Evolutionary conservation across 2,329 filamentous ascomycete genomes (phyloP).

Genomic region (Raffaelea albimanens): DNA sequence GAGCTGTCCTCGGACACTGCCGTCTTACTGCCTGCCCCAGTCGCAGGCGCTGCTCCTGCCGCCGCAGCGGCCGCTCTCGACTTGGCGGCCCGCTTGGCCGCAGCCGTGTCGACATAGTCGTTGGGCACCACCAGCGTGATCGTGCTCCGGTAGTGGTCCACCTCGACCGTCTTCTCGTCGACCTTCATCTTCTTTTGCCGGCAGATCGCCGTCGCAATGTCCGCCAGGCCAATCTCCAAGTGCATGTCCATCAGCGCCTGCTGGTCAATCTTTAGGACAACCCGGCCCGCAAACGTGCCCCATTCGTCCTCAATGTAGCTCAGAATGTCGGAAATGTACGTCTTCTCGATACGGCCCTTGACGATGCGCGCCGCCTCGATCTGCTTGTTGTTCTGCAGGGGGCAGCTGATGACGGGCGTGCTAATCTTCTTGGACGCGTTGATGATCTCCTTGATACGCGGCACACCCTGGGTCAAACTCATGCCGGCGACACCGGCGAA

Average conservation of each 20-base stretch:
- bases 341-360: conserved; percentile 92
- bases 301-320: conserved; percentile 81
- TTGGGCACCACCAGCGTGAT: conserved; percentile 67
- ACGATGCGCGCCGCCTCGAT: conserved; percentile 80
- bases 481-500: conserved; percentile 99
- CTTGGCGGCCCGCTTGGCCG: conserved; percentile 35
- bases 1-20: conserved; percentile 30
- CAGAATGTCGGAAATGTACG: conserved; percentile 73
- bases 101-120: conserved; percentile 35
- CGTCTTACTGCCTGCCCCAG: conserved; percentile 25
- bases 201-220: conserved; percentile 70
- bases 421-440: conserved; percentile 92
- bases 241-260: conserved; percentile 71
- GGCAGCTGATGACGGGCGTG: conserved; percentile 86
- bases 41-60: conserved; percentile 27
- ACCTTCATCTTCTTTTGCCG: conserved; percentile 78
- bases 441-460: conserved; percentile 99
- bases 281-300: conserved; percentile 64
- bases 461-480: conserved; percentile 98
- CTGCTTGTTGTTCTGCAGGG: conserved; percentile 64
- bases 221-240: conserved; percentile 62
- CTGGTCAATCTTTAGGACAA: conserved; percentile 75
- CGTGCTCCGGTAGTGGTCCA: conserved; percentile 50
- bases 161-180: conserved; percentile 42
- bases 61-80: conserved; percentile 32